phyloP scores from a whole-genome alignment of 2,329 filamentous ascomycete genomes.

The Neocatenulostroma microsporum region DNA sequence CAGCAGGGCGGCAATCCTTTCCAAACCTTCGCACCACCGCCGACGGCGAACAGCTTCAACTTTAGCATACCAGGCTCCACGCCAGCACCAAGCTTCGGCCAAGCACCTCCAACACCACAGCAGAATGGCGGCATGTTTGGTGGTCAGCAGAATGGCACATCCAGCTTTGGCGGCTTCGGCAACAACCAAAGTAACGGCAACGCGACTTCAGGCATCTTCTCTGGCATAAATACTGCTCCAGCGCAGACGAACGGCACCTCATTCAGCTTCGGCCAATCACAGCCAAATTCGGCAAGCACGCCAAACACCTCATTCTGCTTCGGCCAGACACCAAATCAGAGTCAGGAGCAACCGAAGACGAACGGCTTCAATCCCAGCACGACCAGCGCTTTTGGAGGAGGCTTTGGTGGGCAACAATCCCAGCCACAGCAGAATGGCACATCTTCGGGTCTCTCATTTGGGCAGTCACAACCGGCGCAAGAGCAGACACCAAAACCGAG shows the following conservation, averaged over 20 bases:
- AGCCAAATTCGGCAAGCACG: constrained; percentile 5
- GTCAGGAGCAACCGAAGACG: constrained; percentile 9
- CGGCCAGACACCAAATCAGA: constrained; percentile 10
- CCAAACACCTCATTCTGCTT: constrained; percentile 12
- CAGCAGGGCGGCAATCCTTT: no score
- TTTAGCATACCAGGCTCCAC: constrained; percentile 10
- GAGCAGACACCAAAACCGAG: neutral
- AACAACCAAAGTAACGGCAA: constrained; percentile 2
- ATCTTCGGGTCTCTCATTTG: constrained; percentile 5
- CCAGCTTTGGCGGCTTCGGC: constrained; percentile 11
- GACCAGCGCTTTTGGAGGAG: constrained; percentile 5
- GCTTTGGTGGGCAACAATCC: constrained; percentile 6
- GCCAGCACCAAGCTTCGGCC: constrained; percentile 7
- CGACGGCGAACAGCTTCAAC: constrained; percentile 9
- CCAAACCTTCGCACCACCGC: constrained; percentile 11
- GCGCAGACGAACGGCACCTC: constrained; percentile 8
- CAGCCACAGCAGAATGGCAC: constrained; percentile 9
- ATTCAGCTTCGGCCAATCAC: neutral
- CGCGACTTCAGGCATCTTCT: constrained; percentile 2
- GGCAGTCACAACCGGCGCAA: neutral
- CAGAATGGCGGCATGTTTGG: constrained; percentile 4
- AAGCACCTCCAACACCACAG: constrained; percentile 1
- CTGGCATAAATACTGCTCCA: constrained; percentile 7
- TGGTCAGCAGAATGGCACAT: constrained; percentile 6
- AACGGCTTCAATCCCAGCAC: constrained; percentile 9